These are phyloP conservation scores for Penicillium sp. DNA, from an alignment of 2,329 filamentous ascomycete genomes.

Conservation along the genomic window DNA sequence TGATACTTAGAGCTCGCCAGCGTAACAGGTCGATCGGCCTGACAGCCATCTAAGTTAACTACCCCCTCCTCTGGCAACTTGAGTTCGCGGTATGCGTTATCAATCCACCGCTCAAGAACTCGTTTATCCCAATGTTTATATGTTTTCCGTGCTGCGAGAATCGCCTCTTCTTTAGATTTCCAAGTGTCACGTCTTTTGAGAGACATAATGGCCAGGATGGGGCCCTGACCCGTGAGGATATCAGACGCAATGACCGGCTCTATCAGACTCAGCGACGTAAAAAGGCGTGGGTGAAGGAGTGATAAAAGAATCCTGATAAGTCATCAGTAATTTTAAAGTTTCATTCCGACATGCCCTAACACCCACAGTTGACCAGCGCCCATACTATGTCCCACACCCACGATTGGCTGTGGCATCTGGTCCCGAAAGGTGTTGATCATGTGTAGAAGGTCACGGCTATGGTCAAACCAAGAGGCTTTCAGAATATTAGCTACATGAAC, in stretches of 20 bases:
- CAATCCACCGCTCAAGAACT: slow-evolving; percentile 11
- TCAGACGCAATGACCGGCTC: slow-evolving; percentile 7
- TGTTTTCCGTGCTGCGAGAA: neutral
- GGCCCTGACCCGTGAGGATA: slow-evolving; percentile 4
- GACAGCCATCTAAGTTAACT: neutral
- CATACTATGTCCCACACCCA: slow-evolving; percentile 48
- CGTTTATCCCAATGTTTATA: slow-evolving; percentile 10
- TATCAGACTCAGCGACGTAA: slow-evolving; percentile 2
- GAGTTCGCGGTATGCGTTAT: slow-evolving; percentile 8
- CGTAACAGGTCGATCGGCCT: neutral
- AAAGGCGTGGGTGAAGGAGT: slow-evolving; percentile 7
- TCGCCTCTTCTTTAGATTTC: slow-evolving; percentile 4
- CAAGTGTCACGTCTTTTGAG: slow-evolving; percentile 13
- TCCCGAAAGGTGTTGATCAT: slow-evolving; percentile 8
- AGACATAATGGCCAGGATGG: slow-evolving; percentile 3
- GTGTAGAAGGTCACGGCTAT: slow-evolving; percentile 8
- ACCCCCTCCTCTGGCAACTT: neutral
- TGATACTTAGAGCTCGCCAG: slow-evolving; percentile 10
- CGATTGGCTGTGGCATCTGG: slow-evolving; percentile 8
- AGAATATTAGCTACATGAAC: neutral
- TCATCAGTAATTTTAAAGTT: neutral
- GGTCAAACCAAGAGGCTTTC: slow-evolving; percentile 64
- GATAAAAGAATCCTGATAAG: neutral
- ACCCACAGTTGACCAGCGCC: slow-evolving; percentile 9
- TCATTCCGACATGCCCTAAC: no score